Percentiles rank a stretch among this genome's conserved stretches.
Conservation (phyloP, 345 rosid genomes). For the Gossypium sturtianum region DNA sequence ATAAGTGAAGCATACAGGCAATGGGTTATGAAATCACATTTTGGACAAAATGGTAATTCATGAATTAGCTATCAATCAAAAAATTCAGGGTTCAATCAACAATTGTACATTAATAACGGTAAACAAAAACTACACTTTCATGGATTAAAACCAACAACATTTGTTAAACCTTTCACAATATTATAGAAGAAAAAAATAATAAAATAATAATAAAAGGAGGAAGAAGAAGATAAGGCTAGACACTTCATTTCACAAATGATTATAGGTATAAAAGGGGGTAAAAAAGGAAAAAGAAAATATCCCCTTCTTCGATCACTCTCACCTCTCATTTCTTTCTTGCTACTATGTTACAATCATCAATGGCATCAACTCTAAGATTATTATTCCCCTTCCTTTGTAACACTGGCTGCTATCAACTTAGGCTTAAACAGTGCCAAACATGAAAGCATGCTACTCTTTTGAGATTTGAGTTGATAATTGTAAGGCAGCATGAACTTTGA, state of each 20-base stretch:
- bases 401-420: conserved; percentile 9
- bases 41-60: not conserved
- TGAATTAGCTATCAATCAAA: conserved; percentile 12
- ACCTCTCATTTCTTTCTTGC: conserved; percentile 15
- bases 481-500: conserved; percentile 23
- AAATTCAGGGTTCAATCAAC: conserved; percentile 13
- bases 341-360: conserved; percentile 35
- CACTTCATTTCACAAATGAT: conserved; percentile 13
- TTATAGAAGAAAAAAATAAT: not conserved
- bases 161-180: conserved; percentile 3
- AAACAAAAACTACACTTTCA: conserved; percentile 13
- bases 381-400: conserved; percentile 3
- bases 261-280: conserved; percentile 5
- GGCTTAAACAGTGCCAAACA: conserved; percentile 20
- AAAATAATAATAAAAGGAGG: not conserved
- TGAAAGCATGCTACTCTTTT: conserved; percentile 29
- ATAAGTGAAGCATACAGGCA: not conserved
- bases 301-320: conserved; percentile 8
- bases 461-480: not conserved
- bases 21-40: not conserved
- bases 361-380: conserved; percentile 17
- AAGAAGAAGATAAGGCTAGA: not conserved
- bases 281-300: not conserved
- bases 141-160: conserved; percentile 10
- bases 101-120: conserved; percentile 6